Conservation (phyloP, 2,329 filamentous ascomycete genomes). For the Botrytis fabae region DNA sequence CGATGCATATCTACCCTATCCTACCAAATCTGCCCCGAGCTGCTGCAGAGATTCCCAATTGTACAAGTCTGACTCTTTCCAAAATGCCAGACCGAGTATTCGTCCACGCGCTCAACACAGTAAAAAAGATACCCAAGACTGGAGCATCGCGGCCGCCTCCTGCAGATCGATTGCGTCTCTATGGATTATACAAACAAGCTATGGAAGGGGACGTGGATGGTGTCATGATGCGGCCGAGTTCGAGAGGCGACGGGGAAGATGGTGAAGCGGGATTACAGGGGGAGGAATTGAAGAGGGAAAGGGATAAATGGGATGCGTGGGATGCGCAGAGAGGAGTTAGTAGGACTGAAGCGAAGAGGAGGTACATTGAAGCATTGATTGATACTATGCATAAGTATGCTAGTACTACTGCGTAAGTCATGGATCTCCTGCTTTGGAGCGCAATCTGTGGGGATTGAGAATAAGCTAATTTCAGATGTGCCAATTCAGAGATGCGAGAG, state of each 20-base stretch:
- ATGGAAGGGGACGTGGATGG: conserved; percentile 98
- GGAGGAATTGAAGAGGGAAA: conserved; percentile 52
- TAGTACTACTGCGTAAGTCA: conserved; percentile 69
- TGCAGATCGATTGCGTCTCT: conserved; percentile 81
- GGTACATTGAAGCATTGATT: conserved; percentile 91
- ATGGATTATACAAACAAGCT: conserved; percentile 97
- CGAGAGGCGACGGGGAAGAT: conserved; percentile 58
- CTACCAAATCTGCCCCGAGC: conserved; percentile 12
- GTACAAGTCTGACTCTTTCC: not conserved
- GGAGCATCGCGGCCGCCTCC: conserved; percentile 87
- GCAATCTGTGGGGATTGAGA: not conserved
- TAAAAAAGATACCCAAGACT: conserved; percentile 95
- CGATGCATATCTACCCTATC: conserved; percentile 10
- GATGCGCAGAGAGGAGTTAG: conserved; percentile 80
- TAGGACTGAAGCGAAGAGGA: conserved; percentile 88
- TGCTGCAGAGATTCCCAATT: not conserved
- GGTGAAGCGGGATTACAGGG: conserved; percentile 40
- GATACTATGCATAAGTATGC: conserved; percentile 97
- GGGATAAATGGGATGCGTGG: conserved; percentile 91
- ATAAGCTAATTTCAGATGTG: conserved; percentile 25
- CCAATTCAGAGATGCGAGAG: conserved; percentile 66
- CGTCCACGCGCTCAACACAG: conserved; percentile 96
- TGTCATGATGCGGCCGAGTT: conserved; percentile 80
- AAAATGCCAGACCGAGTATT: conserved; percentile 81
- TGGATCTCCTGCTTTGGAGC: not conserved